Evolutionary conservation across 352 stramenopile genomes (phyloP).

Genomic region (Phytopythium delawarense): DNA sequence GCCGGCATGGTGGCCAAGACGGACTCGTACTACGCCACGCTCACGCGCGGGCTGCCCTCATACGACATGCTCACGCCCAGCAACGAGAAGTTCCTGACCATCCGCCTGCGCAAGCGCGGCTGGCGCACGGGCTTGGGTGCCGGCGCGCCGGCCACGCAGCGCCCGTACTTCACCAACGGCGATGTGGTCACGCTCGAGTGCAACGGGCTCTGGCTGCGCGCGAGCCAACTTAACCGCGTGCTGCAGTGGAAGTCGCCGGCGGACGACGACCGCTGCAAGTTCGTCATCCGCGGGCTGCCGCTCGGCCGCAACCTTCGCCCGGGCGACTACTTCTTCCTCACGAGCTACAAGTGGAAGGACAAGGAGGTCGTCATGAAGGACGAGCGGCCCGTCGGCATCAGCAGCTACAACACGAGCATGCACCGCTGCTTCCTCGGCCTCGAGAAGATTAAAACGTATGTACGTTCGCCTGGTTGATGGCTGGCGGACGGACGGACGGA

Average conservation of each 20-base stretch:
- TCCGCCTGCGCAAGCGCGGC: slow-evolving; percentile 72
- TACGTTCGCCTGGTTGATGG: slow-evolving; percentile 5
- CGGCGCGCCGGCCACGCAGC: slow-evolving; percentile 32
- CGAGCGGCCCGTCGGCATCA: slow-evolving; percentile 68
- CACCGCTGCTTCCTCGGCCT: slow-evolving; percentile 82
- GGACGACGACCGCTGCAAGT: slow-evolving; percentile 84
- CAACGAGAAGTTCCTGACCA: slow-evolving; percentile 82
- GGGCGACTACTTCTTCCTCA: slow-evolving; percentile 86
- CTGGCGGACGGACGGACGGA: no score
- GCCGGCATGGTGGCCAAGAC: slow-evolving; percentile 83
- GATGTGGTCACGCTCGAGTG: slow-evolving; percentile 86
- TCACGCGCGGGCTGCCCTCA: slow-evolving; percentile 58
- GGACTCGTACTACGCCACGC: slow-evolving; percentile 80
- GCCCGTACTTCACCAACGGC: slow-evolving; percentile 76
- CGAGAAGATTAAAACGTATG: slow-evolving; percentile 72
- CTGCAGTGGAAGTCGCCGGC: slow-evolving; percentile 83
- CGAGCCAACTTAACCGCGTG: slow-evolving; percentile 72
- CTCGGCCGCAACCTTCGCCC: slow-evolving; percentile 66
- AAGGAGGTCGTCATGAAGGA: slow-evolving; percentile 82
- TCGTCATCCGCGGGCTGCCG: slow-evolving; percentile 76
- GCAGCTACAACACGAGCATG: slow-evolving; percentile 83
- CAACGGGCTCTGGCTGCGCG: slow-evolving; percentile 81
- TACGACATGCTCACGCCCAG: slow-evolving; percentile 83
- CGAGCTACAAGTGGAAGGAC: slow-evolving; percentile 84
- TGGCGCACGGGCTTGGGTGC: slow-evolving; percentile 43